A percentile compares a stretch with the other conserved stretches of the same genome.
Conservation (phyloP, 2,329 filamentous ascomycete species). For the Ophiostoma ips region DNA sequence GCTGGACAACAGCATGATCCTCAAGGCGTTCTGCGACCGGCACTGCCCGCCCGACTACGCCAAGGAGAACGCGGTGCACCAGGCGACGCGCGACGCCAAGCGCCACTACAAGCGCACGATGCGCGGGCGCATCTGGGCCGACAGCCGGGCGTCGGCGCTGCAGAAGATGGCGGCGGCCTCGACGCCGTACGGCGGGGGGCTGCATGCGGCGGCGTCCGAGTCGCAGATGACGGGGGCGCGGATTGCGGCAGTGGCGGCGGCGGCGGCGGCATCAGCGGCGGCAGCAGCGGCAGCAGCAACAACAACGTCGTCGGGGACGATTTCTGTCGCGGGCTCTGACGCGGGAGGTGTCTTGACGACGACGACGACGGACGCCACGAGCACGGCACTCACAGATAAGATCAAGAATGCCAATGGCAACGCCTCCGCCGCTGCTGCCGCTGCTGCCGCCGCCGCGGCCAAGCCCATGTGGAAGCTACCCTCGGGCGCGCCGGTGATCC, state of each 20-base stretch:
- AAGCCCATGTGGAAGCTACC: slow-evolving; percentile 82
- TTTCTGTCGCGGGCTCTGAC: no score
- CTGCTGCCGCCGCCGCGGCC: no score
- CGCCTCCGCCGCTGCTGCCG: no score
- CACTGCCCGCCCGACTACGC: slow-evolving; percentile 85
- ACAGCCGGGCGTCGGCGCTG: slow-evolving; percentile 72
- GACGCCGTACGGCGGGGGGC: slow-evolving; percentile 49
- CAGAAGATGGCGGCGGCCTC: slow-evolving; percentile 67
- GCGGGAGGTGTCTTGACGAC: no score
- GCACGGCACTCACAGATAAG: slow-evolving; percentile 33
- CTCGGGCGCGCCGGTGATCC: slow-evolving; percentile 88
- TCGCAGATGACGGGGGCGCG: slow-evolving; percentile 74
- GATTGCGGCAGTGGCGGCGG: slow-evolving; percentile 50
- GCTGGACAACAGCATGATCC: slow-evolving; percentile 62
- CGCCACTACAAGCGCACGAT: slow-evolving; percentile 83
- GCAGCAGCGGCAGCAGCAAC: background rate
- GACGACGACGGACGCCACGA: no score
- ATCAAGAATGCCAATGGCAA: slow-evolving; percentile 28
- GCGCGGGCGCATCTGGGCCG: slow-evolving; percentile 81
- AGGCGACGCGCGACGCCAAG: slow-evolving; percentile 69
- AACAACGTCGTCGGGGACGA: no score
- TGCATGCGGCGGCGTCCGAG: slow-evolving; percentile 53
- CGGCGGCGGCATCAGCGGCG: background rate
- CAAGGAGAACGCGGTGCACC: slow-evolving; percentile 69
- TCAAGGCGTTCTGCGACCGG: slow-evolving; percentile 93